phyloP scores from a whole-genome alignment of 306 rosid species.

The Dryas octopetala region DNA sequence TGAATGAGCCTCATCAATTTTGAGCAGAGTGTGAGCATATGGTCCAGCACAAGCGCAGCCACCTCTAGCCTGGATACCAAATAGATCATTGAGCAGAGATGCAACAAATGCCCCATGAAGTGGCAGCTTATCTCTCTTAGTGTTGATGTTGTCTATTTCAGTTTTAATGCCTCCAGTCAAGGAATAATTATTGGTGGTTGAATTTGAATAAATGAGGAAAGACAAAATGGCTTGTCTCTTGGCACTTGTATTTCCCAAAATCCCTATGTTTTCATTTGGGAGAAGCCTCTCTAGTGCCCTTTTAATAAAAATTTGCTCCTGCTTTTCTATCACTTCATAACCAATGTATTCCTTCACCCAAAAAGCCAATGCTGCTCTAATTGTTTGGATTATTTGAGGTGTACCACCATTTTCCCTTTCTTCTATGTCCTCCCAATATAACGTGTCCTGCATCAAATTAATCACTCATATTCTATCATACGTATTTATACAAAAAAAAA shows the following conservation, averaged over 20 bases:
- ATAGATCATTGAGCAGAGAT: constrained; percentile 66
- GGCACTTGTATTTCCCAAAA: constrained; percentile 57
- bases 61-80: constrained; percentile 88
- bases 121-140: constrained; percentile 44
- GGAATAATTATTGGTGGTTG: constrained; percentile 17
- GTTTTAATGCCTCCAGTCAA: too few relatives aligned
- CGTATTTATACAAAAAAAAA: constrained; percentile 18
- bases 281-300: constrained; percentile 59
- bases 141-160: too few relatives aligned
- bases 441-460: constrained; percentile 51
- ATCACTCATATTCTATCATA: too few relatives aligned
- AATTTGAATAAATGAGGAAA: constrained; percentile 45
- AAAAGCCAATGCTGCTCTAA: constrained; percentile 82
- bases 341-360: constrained; percentile 81
- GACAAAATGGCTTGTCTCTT: constrained; percentile 75
- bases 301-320: constrained; percentile 45
- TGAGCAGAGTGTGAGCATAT: constrained; percentile 70
- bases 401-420: constrained; percentile 90
- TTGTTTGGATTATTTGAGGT: constrained; percentile 78
- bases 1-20: constrained; percentile 45
- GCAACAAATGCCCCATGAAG: constrained; percentile 86
- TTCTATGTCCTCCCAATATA: constrained; percentile 64
- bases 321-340: constrained; percentile 55
- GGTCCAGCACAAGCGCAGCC: constrained; percentile 97
- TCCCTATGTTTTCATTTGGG: constrained; percentile 48